Evolutionary conservation across 2,329 filamentous ascomycete species (phyloP).

Genomic region (Alternaria consortialis): DNA sequence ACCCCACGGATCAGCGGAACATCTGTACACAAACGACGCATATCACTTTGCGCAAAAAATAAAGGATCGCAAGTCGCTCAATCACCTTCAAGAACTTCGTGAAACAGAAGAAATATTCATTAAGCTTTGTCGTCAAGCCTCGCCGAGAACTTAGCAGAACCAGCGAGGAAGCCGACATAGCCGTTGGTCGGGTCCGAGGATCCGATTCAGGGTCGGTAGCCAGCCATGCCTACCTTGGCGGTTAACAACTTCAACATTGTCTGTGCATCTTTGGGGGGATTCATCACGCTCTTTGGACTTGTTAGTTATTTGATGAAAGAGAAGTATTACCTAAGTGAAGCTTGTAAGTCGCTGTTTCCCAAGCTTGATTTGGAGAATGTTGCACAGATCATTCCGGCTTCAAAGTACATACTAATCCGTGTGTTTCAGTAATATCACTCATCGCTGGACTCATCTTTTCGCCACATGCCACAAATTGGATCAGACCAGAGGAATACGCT

Average conservation of each 20-base stretch:
- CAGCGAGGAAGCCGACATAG: slow-evolving; percentile 10
- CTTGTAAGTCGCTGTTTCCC: slow-evolving; percentile 66
- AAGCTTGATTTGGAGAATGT: background rate
- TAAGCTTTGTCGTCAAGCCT: slow-evolving; percentile 17
- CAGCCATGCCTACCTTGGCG: slow-evolving; percentile 67
- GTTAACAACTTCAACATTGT: slow-evolving; percentile 85
- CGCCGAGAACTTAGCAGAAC: slow-evolving; percentile 9
- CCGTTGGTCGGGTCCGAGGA: background rate
- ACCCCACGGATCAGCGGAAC: background rate
- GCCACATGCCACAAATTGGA: slow-evolving; percentile 77
- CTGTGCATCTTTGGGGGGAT: slow-evolving; percentile 81
- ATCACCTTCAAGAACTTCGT: background rate
- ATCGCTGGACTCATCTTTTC: slow-evolving; percentile 81
- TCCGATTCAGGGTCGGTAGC: background rate
- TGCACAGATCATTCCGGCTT: background rate
- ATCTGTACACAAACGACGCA: background rate
- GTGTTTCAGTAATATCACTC: slow-evolving; percentile 76
- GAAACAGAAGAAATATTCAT: background rate
- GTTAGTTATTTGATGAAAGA: slow-evolving; percentile 92
- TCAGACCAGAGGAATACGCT: slow-evolving; percentile 79
- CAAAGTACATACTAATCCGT: slow-evolving; percentile 10
- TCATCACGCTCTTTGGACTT: slow-evolving; percentile 87
- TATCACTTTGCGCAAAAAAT: background rate
- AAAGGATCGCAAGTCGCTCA: background rate
- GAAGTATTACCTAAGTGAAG: slow-evolving; percentile 89